Base-by-base conservation (phyloP, 2,329 filamentous ascomycete genomes). In the Ceratocystis ficicola region DNA sequence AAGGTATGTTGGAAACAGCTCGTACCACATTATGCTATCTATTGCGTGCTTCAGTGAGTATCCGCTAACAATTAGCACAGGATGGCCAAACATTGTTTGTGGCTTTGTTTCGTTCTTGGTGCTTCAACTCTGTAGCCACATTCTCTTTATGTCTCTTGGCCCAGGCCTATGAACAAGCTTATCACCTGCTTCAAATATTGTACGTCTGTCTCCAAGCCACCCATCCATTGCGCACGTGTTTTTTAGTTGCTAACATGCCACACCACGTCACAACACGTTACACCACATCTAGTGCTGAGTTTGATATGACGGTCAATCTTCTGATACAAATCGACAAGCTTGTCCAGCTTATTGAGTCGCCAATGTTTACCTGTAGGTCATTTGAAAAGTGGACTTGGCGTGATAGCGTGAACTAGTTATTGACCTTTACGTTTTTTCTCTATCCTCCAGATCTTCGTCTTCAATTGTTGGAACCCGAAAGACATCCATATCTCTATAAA, bases 221-320 rank as follows among this genome's bases (percentile, higher is more conserved):
- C n/a, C 1, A 2, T 17, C 17, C 36, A 41, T 30, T 61, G 10
- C 36, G 12, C 36, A 41, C 36, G 36, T 41, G 10, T 41, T 41
- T 41, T 36, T 36, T 12, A 3, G 10, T 41, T 10, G 1, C 36
- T 41, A 41, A 41, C 12, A 41, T 2, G 36, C 36, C 36, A 41
- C 36, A 12, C 10, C 10, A 41, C 36, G 36, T 41, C 36, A 41
- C 36, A 8, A 12, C 36, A 41, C 36, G 36, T 41, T 8, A 52
- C 36, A 22, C 52, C 22, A 10, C 8, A 8, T 64, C 15, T 69
- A 95, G 90, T 75, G 94, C 90, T 68, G 94, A 99, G 72, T 80
- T 99, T 62, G 94, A 99, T 74, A 97, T 99, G 90, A 97, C 93
- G 0, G 94, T 99, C 71, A 96, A 96, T 71, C 95, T 96, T 76